Evolutionary conservation across 2,329 filamentous ascomycete species (phyloP), one percentile per base, ranked within the genome.

Genomic region (Metarhizium guizhouense): DNA sequence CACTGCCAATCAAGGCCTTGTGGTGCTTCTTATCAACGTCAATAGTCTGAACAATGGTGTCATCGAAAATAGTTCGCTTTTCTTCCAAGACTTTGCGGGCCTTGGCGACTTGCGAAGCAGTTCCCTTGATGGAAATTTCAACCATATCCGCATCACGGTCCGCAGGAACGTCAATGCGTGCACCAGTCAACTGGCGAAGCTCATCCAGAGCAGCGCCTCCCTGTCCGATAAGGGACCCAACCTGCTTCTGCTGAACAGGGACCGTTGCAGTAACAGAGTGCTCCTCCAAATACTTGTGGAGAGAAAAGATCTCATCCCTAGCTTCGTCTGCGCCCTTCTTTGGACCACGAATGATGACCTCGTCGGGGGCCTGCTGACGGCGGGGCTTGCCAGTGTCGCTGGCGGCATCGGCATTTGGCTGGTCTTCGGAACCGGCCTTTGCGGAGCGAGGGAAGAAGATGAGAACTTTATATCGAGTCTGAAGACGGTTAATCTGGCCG

Each of bases 21-120:
- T 99, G 94, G 72, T 94, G 85, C 76, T 95, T 96, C 76, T 90
- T 89, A 63, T 97, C 92, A n/a, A 99, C 85, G 38, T 95, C 88
- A 51, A 99, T 77, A 13, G 85, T 90, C 74, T 87, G 85, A 16
- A 86, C 83, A 52, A 96, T 80, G n/a, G 90, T 96, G 61, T 94
- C 86, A 65, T 97, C 91, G 63, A 96, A 96, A 20, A 91, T 79
- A 58, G 86, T 86, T 54, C 88, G 87, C 74, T 92, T 91, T 73
- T 94, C 88, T 70, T 93, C 85, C 29, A 99, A 80, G 52, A 94
- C 75, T 75, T 94, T 94, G 81, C 94, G 94, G 4, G 94, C 93
- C 62, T 92, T 88, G 51, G 91, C 86, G 52, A 99, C 94, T 68
- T 94, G 87, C 62, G 88, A 78, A 76, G 95, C 94, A 29, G 90